Conservation (phyloP, 2,329 filamentous ascomycete genomes). For the Diaporthe sp. region DNA sequence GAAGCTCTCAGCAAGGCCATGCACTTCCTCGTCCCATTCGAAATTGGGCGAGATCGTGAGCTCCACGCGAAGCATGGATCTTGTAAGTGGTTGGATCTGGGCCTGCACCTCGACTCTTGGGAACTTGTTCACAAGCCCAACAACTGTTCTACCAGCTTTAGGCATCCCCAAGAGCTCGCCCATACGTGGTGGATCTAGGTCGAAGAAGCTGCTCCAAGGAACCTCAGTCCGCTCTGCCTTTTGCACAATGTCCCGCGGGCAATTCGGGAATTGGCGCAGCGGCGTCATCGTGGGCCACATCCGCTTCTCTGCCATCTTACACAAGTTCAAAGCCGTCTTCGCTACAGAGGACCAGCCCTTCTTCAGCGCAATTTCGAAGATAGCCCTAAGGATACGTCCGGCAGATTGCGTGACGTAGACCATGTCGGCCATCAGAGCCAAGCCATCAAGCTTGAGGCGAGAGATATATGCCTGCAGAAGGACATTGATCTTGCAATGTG, state of each 20-base stretch:
- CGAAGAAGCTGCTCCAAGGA: conserved; percentile 93
- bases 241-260: conserved; percentile 85
- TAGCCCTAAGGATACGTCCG: conserved; percentile 92
- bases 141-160: conserved; percentile 87
- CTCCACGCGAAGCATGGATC: conserved; percentile 91
- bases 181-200: conserved; percentile 96
- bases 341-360: conserved; percentile 96
- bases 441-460: conserved; percentile 89
- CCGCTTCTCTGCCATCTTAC: conserved; percentile 99
- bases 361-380: conserved; percentile 97
- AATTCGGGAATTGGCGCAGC: conserved; percentile 87
- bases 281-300: conserved; percentile 99
- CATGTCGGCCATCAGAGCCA: conserved; percentile 97
- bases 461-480: conserved; percentile 97
- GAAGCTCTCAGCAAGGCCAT: conserved; percentile 90
- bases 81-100: conserved; percentile 93
- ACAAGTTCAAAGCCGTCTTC: conserved; percentile 91
- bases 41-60: conserved; percentile 94
- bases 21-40: conserved; percentile 91
- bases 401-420: conserved; percentile 99
- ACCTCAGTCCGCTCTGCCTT: conserved; percentile 97
- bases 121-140: conserved; percentile 89
- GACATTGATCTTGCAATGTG: conserved; percentile 98
- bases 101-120: conserved; percentile 93
- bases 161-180: conserved; percentile 93